Evolutionary conservation across 2,329 filamentous ascomycete species (phyloP).

Genomic region (Xylaria hypoxylon): DNA sequence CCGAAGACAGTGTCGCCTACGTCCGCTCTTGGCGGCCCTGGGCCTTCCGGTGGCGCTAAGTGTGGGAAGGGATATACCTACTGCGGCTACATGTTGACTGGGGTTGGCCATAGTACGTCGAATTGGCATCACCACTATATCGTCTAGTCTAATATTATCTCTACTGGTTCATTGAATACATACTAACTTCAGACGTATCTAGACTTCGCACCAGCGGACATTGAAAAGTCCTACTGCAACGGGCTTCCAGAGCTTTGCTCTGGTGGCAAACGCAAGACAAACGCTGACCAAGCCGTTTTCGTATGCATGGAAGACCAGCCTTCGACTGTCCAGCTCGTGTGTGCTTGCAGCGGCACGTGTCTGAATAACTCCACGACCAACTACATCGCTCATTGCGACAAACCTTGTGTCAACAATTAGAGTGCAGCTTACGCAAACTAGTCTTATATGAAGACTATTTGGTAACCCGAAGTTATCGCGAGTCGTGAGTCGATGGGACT

Average conservation of each 20-base stretch:
- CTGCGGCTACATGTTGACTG: slow-evolving; percentile 50
- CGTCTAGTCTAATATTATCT: no score
- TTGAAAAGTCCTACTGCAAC: slow-evolving; percentile 49
- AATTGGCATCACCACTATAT: neutral
- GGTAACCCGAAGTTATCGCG: neutral
- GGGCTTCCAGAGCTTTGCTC: slow-evolving; percentile 46
- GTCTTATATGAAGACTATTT: neutral
- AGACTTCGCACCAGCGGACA: slow-evolving; percentile 47
- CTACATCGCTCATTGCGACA: slow-evolving; percentile 50
- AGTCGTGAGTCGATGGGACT: neutral
- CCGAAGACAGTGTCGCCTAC: slow-evolving; percentile 11
- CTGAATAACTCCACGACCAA: slow-evolving; percentile 48
- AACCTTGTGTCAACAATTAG: slow-evolving; percentile 45
- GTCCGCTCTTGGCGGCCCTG: slow-evolving; percentile 28
- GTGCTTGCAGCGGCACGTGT: slow-evolving; percentile 49
- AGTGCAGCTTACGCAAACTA: neutral
- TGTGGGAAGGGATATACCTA: slow-evolving; percentile 53
- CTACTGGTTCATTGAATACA: neutral
- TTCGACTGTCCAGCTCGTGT: slow-evolving; percentile 47
- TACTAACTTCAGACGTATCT: slow-evolving; percentile 14
- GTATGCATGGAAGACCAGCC: slow-evolving; percentile 50
- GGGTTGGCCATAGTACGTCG: slow-evolving; percentile 47
- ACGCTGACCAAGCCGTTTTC: slow-evolving; percentile 48
- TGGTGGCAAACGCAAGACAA: slow-evolving; percentile 45
- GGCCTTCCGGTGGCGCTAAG: slow-evolving; percentile 38